Base-by-base conservation (phyloP, 805 yeast genomes). In the Nakazawaea holstii region DNA sequence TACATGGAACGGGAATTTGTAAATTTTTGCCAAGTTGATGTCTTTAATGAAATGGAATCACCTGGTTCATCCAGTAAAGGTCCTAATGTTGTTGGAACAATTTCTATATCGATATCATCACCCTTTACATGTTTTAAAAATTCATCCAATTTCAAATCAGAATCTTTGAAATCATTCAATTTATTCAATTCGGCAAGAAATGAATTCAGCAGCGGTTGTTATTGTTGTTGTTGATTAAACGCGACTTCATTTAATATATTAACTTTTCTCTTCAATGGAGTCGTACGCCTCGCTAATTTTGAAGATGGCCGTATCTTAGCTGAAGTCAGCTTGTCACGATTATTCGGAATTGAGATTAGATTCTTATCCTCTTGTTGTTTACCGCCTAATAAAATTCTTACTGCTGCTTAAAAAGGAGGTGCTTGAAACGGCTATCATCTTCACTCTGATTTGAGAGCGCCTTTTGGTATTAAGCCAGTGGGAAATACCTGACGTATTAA, bases 41-140 rank as follows among this genome's bases (percentile, higher is more conserved):
- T 46, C 45, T 28, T 46, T 35, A 37, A 46, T 5, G 49, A 46
- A 8, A 46, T 46, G 8, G 33, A 24, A 41, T 46, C 49, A 20
- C 40, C 49, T 11, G 49, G 49, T 9, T 10, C 36, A 31, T 46
- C 49, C 35, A n/a, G 28, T n/a, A 46, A 36, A 24, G 49, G 33
- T 13, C 11, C 35, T 9, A 8, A 8, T 5, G 2, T 9, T 14
- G n/a, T n/a, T 10, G 48, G 48, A 6, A 24, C 28, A 5, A 39
- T 39, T 20, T 46, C 49, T 2, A 46, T 26, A 28, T 46, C 49
- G 13, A 35, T 30, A 17, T 46, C 41, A 10, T 40, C 44, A 8
- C 41, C 41, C 27, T 35, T 24, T 29, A 28, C 45, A 14, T 27
- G 32, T 27, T 40, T 40, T 9, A 46, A 29, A n/a, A 46, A 40